A percentile compares a stretch with the other conserved stretches of the same genome.
Evolutionary conservation across 192 early-diverging fungal genomes (phyloP).

Genomic region (Spizellomyces sp.): DNA sequence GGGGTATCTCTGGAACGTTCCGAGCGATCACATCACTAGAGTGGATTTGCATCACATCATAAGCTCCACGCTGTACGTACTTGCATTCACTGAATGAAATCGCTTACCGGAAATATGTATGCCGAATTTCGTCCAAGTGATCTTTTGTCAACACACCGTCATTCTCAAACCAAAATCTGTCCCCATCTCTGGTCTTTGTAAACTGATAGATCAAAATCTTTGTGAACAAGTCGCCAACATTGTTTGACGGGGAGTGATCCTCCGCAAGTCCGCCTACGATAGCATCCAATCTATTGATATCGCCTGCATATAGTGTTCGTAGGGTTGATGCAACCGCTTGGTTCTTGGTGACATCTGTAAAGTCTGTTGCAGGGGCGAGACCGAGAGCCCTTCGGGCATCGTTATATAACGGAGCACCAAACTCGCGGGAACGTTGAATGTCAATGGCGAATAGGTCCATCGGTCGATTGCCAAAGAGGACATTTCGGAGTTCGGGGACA

Average conservation of each 20-base stretch:
- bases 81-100: too few relatives aligned
- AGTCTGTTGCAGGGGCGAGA: constrained; percentile 17
- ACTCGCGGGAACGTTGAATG: constrained; percentile 41
- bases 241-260: neutral
- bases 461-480: constrained; percentile 17
- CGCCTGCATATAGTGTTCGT: constrained; percentile 23
- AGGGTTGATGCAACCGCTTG: constrained; percentile 23
- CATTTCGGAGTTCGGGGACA: constrained; percentile 19
- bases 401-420: constrained; percentile 44
- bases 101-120: neutral
- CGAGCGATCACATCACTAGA: constrained; percentile 21
- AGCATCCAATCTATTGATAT: constrained; percentile 39
- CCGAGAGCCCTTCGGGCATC: constrained; percentile 18
- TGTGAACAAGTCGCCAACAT: constrained; percentile 42
- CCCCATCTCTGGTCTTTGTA: constrained; percentile 46
- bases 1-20: constrained; percentile 1
- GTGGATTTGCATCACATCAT: constrained; percentile 18
- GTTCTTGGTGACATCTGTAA: constrained; percentile 41
- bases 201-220: constrained; percentile 47
- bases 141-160: constrained; percentile 43
- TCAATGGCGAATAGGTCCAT: constrained; percentile 41
- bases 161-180: constrained; percentile 59
- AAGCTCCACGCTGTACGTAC: too few relatives aligned
- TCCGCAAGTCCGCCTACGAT: constrained; percentile 35
- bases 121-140: constrained; percentile 32